phyloP scores from a whole-genome alignment of 2,329 filamentous ascomycete genomes.

The Whalleya microplaca region DNA sequence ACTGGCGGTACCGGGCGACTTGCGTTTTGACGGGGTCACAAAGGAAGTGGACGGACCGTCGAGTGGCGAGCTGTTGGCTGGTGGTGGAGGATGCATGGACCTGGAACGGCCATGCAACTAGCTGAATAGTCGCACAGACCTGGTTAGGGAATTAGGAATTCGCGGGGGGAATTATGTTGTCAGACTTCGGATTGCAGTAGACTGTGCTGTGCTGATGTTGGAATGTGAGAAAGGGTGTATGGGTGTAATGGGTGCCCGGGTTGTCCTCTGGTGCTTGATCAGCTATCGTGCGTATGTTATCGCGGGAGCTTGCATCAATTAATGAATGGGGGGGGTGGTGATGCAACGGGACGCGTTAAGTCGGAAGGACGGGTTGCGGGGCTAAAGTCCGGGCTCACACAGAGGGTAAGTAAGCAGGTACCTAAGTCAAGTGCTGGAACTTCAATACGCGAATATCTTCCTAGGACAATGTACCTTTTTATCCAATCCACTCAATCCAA shows the following conservation, averaged over 20 bases:
- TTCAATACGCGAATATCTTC: not conserved
- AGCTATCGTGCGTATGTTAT: not conserved
- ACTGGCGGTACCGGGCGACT: conserved; percentile 14
- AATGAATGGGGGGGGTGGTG: not conserved
- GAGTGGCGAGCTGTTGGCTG: conserved; percentile 26
- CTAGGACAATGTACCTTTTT: not conserved
- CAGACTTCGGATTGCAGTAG: not conserved
- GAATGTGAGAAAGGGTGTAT: not conserved
- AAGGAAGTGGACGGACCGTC: conserved; percentile 31
- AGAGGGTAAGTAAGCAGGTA: too few species aligned
- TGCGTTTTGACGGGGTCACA: conserved; percentile 34
- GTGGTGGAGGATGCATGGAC: conserved; percentile 38
- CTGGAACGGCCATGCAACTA: conserved; percentile 35
- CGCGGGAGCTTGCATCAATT: conserved; percentile 3
- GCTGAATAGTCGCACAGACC: conserved; percentile 32
- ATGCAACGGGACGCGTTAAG: conserved; percentile 5
- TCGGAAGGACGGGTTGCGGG: conserved; percentile 9
- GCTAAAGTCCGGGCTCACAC: conserved; percentile 15
- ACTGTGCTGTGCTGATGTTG: not conserved
- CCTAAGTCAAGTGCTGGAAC: not conserved
- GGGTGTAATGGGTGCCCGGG: too few species aligned
- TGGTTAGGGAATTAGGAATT: conserved; percentile 7
- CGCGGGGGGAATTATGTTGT: conserved; percentile 3
- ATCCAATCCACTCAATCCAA: too few species aligned
- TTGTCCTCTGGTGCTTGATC: not conserved